Evolutionary conservation across 208 protist species (phyloP).

Genomic region (Lotmaria passim): DNA sequence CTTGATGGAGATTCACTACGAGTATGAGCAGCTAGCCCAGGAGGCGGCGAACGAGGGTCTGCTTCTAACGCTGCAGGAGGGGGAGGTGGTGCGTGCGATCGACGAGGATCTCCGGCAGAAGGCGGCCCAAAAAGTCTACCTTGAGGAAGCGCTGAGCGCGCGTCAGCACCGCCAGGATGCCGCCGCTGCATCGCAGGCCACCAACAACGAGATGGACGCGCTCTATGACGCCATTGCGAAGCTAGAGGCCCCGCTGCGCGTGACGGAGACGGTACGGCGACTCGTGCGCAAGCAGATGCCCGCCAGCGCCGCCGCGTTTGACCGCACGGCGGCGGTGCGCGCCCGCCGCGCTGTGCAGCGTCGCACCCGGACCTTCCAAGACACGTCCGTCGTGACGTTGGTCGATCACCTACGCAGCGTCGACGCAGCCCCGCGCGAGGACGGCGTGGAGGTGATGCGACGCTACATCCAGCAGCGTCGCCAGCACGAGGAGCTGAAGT

Average conservation of each 20-base stretch:
- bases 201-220: slow-evolving; percentile 15
- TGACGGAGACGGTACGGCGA: slow-evolving; percentile 16
- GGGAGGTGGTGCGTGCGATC: slow-evolving; percentile 51
- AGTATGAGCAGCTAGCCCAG: slow-evolving; percentile 45
- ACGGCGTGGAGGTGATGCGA: slow-evolving; percentile 42
- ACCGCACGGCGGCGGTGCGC: slow-evolving; percentile 14
- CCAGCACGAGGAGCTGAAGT: slow-evolving; percentile 53
- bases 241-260: slow-evolving; percentile 15
- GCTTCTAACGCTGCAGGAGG: slow-evolving; percentile 54
- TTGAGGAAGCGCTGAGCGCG: slow-evolving; percentile 24
- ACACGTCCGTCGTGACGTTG: slow-evolving; percentile 22
- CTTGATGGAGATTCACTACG: slow-evolving; percentile 61
- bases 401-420: slow-evolving; percentile 33
- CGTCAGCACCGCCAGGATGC: slow-evolving; percentile 8
- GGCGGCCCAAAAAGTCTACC: slow-evolving; percentile 25
- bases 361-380: slow-evolving; percentile 37
- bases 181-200: no score
- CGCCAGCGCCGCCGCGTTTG: slow-evolving; percentile 13
- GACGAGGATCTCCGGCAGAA: slow-evolving; percentile 40
- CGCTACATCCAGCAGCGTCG: slow-evolving; percentile 58
- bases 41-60: slow-evolving; percentile 43
- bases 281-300: slow-evolving; percentile 29
- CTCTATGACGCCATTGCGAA: slow-evolving; percentile 17
- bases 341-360: slow-evolving; percentile 24
- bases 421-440: slow-evolving; percentile 42